These are phyloP conservation scores for Mycena maculata DNA, from an alignment of 768 basidiomycete species.

Conservation along the genomic window DNA sequence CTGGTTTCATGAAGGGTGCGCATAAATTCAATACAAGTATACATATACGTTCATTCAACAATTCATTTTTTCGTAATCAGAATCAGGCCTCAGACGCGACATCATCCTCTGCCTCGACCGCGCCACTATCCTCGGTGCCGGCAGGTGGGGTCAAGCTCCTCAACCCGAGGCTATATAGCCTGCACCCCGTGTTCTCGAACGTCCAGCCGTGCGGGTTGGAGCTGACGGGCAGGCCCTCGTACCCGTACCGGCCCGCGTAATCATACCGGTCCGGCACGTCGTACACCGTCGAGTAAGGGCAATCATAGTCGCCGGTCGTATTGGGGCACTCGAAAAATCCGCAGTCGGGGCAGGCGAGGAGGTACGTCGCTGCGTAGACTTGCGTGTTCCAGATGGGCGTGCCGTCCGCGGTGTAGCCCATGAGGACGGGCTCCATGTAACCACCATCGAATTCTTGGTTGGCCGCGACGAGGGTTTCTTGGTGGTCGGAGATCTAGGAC, in stretches of 20 bases:
- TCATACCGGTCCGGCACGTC: background rate
- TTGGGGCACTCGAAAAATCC: constrained; percentile 16
- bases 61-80: background rate
- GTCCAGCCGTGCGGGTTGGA: constrained; percentile 18
- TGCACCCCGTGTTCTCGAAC: constrained; percentile 26
- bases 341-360: background rate
- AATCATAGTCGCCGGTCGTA: background rate
- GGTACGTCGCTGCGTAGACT: background rate
- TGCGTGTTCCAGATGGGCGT: background rate
- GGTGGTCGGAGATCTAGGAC: no score
- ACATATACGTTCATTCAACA: background rate
- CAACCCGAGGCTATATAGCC: constrained; percentile 11
- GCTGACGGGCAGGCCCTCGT: constrained; percentile 15
- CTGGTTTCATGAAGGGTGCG: background rate
- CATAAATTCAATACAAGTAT: background rate
- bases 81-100: background rate
- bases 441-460: background rate
- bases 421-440: background rate
- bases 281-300: constrained; percentile 8
- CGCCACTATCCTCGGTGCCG: background rate
- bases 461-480: no score
- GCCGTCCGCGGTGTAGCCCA: background rate
- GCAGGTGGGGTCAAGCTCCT: background rate
- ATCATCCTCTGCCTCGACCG: background rate
- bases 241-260: background rate